Percentiles rank a stretch among this genome's conserved stretches.
phyloP scores from a whole-genome alignment of 2,329 filamentous ascomycete species.

The Neopestalotiopsis sp. region DNA sequence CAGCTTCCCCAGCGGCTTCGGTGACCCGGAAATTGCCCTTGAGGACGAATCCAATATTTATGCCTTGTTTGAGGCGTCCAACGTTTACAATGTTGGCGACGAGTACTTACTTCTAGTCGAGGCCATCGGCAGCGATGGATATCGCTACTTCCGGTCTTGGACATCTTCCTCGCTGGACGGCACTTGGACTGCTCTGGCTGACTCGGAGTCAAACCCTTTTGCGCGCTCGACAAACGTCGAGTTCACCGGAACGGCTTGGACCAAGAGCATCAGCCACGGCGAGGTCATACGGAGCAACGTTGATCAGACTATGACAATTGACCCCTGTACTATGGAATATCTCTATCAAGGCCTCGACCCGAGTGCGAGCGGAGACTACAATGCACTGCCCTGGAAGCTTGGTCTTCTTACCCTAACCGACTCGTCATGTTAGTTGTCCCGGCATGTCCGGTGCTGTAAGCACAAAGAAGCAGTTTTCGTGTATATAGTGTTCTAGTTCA shows the following conservation, averaged over 20 bases:
- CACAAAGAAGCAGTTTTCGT: background rate
- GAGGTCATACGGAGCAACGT: constrained; percentile 38
- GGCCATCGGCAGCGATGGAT: constrained; percentile 38
- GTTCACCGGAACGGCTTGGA: constrained; percentile 42
- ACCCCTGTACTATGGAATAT: constrained; percentile 38
- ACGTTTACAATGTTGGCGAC: constrained; percentile 40
- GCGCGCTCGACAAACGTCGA: constrained; percentile 41
- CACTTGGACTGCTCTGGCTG: constrained; percentile 40
- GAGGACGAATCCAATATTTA: constrained; percentile 31
- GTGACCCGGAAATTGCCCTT: constrained; percentile 41
- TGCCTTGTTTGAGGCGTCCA: constrained; percentile 43
- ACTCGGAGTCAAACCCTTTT: constrained; percentile 43
- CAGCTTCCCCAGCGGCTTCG: constrained; percentile 42
- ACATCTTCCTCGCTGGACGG: constrained; percentile 39
- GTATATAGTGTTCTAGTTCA: background rate
- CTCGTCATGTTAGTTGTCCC: background rate
- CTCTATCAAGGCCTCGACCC: constrained; percentile 46
- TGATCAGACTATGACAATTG: constrained; percentile 44
- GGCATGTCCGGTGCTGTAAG: background rate
- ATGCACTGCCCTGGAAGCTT: constrained; percentile 43
- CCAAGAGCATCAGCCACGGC: constrained; percentile 39
- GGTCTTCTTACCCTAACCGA: constrained; percentile 33
- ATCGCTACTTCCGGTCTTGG: constrained; percentile 46
- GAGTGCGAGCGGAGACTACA: constrained; percentile 36
- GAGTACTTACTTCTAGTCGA: constrained; percentile 46